phyloP scores from a whole-genome alignment of 2,329 filamentous ascomycete genomes.

The Penicillium sp. region DNA sequence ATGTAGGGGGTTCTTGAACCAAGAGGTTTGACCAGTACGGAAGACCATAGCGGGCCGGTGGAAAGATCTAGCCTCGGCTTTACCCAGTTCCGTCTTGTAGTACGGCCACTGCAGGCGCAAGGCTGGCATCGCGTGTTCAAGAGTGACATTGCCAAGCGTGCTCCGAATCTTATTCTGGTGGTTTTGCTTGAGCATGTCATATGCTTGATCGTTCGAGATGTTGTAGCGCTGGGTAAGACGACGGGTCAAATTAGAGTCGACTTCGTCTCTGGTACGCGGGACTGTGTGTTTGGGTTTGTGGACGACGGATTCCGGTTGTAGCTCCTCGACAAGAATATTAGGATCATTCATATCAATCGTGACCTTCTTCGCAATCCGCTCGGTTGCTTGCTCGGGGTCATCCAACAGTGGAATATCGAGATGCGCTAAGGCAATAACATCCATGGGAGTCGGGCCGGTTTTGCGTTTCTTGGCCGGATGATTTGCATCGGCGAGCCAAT shows the following conservation, averaged over 20 bases:
- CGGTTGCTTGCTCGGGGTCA: conserved; percentile 73
- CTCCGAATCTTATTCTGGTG: conserved; percentile 94
- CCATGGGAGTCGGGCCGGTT: conserved; percentile 42
- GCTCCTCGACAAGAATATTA: conserved; percentile 77
- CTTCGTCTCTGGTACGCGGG: conserved; percentile 51
- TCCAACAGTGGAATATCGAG: conserved; percentile 73
- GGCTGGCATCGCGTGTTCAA: conserved; percentile 92
- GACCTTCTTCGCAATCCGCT: conserved; percentile 73
- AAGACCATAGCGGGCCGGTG: conserved; percentile 79
- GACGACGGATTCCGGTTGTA: conserved; percentile 62
- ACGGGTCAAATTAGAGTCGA: conserved; percentile 70
- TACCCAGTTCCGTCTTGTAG: conserved; percentile 81
- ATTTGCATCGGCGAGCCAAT: conserved; percentile 49
- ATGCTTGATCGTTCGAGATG: conserved; percentile 92
- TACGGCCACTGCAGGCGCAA: conserved; percentile 92
- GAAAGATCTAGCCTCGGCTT: conserved; percentile 74
- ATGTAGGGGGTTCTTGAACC: conserved; percentile 69
- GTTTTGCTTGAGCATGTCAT: conserved; percentile 94
- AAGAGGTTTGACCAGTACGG: conserved; percentile 66
- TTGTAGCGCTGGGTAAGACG: conserved; percentile 84
- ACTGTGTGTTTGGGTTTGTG: conserved; percentile 50
- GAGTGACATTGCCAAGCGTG: conserved; percentile 83
- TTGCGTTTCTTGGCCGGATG: conserved; percentile 68
- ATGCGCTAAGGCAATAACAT: conserved; percentile 55
- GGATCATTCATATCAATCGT: conserved; percentile 86